phyloP scores from a whole-genome alignment of 179 eudicot species.

The Amaranthus tricolor region DNA sequence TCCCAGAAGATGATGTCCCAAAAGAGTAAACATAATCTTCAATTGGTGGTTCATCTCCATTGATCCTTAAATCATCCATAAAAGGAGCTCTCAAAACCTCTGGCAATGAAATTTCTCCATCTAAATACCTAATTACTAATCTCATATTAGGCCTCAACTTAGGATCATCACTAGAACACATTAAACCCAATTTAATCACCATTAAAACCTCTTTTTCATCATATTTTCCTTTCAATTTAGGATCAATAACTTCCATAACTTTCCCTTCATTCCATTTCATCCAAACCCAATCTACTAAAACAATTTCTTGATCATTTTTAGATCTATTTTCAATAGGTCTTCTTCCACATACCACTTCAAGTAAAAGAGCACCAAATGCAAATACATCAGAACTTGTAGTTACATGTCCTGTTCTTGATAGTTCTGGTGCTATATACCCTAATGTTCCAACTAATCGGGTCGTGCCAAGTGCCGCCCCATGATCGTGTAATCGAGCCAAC shows the following conservation, averaged over 20 bases:
- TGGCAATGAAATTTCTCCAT: constrained; percentile 47
- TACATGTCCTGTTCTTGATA: constrained; percentile 44
- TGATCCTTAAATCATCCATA: background rate
- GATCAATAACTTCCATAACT: constrained; percentile 45
- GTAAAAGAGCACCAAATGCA: constrained; percentile 54
- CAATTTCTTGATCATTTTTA: constrained; percentile 34
- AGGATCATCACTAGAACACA: constrained; percentile 50
- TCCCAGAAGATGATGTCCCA: constrained; percentile 38
- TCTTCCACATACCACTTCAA: constrained; percentile 60
- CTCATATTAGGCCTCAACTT: constrained; percentile 55
- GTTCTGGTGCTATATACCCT: constrained; percentile 66
- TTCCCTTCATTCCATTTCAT: constrained; percentile 38
- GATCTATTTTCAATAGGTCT: constrained; percentile 53
- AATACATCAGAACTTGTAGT: constrained; percentile 56
- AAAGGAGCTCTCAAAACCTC: constrained; percentile 35
- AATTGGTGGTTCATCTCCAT: constrained; percentile 6
- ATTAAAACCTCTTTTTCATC: constrained; percentile 33
- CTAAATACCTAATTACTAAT: constrained; percentile 55
- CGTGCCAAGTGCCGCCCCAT: constrained; percentile 48
- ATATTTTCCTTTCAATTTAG: constrained; percentile 36
- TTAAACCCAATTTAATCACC: constrained; percentile 56
- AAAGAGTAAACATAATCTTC: constrained; percentile 36
- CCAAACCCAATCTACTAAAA: constrained; percentile 62
- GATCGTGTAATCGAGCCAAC: constrained; percentile 53
- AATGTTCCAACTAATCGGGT: constrained; percentile 61